These are phyloP conservation scores for Ophiostoma himal-ulmi DNA, from an alignment of 2,329 filamentous ascomycete species.

Conservation along the genomic window DNA sequence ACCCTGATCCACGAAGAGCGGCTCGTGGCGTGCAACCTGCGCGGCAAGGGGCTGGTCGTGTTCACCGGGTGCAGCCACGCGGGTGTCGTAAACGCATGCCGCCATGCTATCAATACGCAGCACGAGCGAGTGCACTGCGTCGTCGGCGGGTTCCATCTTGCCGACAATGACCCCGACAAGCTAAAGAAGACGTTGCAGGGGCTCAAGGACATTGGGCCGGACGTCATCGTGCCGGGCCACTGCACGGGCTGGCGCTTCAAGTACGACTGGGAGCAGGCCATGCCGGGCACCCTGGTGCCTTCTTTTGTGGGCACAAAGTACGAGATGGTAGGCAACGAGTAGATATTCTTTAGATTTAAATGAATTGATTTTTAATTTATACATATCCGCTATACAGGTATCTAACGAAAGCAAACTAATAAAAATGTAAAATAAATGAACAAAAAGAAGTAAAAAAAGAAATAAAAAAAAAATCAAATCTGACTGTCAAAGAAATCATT, in stretches of 20 bases:
- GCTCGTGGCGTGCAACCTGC: constrained; percentile 48
- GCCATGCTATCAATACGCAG: constrained; percentile 36
- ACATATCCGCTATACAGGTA: not conserved
- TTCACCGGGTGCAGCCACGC: constrained; percentile 54
- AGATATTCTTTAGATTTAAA: not conserved
- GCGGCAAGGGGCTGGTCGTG: constrained; percentile 49
- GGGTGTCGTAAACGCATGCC: constrained; percentile 47
- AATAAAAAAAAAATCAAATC: not conserved
- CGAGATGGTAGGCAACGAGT: not conserved
- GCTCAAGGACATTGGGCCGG: constrained; percentile 29
- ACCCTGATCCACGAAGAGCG: constrained; percentile 48
- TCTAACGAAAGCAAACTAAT: not conserved
- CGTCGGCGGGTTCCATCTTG: constrained; percentile 2
- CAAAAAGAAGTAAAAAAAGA: not conserved
- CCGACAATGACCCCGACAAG: not conserved
- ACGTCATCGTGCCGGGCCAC: constrained; percentile 48
- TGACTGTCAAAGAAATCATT: not conserved
- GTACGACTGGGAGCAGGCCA: constrained; percentile 45
- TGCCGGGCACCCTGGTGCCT: constrained; percentile 46
- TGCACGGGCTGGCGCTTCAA: constrained; percentile 53
- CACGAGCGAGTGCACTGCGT: not conserved
- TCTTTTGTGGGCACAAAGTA: constrained; percentile 37
- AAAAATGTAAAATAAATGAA: too few species aligned
- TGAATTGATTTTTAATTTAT: not conserved
- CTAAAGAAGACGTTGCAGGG: not conserved